These are phyloP conservation scores for Senna siamea DNA, from an alignment of 306 rosid species.

Conservation along the genomic window DNA sequence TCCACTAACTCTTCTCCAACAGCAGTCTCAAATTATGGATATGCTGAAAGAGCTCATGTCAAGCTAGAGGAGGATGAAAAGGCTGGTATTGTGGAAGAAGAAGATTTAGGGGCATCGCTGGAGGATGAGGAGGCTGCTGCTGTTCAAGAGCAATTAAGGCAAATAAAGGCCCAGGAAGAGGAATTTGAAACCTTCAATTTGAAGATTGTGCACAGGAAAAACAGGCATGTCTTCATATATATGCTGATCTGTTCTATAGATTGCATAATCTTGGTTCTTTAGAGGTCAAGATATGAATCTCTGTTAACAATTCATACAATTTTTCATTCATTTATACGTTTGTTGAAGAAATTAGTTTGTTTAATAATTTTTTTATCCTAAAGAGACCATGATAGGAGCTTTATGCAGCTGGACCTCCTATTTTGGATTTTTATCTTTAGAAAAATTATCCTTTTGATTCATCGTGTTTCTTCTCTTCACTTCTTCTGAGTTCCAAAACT, in stretches of 20 bases:
- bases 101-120: slow-evolving; percentile 65
- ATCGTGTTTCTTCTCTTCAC: slow-evolving; percentile 28
- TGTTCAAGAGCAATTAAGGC: slow-evolving; percentile 91
- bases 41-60: slow-evolving; percentile 65
- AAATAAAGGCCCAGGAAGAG: slow-evolving; percentile 87
- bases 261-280: slow-evolving; percentile 21
- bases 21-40: slow-evolving; percentile 74
- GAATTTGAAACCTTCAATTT: slow-evolving; percentile 90
- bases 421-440: not conserved
- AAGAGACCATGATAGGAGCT: not conserved
- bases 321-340: slow-evolving; percentile 17
- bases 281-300: not conserved
- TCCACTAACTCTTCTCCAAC: slow-evolving; percentile 73
- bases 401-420: slow-evolving; percentile 10
- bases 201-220: slow-evolving; percentile 88
- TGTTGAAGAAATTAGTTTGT: not conserved
- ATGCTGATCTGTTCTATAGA: slow-evolving; percentile 20
- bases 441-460: not conserved
- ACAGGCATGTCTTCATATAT: slow-evolving; percentile 59
- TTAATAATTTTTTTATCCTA: slow-evolving; percentile 5
- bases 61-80: slow-evolving; percentile 71
- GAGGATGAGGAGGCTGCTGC: slow-evolving; percentile 94
- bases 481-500: not conserved
- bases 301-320: not conserved
- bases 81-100: slow-evolving; percentile 57